Evolutionary conservation across 495 filamentous ascomycete genomes (phyloP).

Genomic region (Lepraria neglecta): DNA sequence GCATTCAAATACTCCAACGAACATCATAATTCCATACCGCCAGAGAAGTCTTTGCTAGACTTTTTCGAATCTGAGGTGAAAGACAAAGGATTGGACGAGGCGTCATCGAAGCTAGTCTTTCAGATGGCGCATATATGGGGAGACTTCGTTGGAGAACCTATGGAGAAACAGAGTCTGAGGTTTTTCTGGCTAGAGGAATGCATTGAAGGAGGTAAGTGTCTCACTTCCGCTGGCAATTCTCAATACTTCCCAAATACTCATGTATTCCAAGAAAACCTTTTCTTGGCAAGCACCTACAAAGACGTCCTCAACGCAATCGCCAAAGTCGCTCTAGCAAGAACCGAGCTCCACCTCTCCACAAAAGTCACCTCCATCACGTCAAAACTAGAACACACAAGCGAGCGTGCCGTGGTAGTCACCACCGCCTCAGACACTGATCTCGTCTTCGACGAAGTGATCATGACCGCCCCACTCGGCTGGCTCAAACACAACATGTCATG

Average conservation of each 20-base stretch:
- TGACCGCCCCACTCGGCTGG: constrained; percentile 84
- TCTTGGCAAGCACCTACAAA: constrained; percentile 80
- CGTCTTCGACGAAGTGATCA: constrained; percentile 75
- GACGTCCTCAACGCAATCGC: constrained; percentile 66
- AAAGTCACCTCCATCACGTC: constrained; percentile 49
- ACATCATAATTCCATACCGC: constrained; percentile 55
- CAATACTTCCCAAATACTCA: neutral
- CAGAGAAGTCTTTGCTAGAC: constrained; percentile 64
- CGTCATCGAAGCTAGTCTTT: constrained; percentile 50
- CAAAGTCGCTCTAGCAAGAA: constrained; percentile 52
- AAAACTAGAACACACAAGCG: constrained; percentile 24
- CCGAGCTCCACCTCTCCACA: constrained; percentile 53
- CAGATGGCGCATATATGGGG: constrained; percentile 76
- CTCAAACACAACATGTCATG: constrained; percentile 66
- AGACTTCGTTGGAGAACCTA: constrained; percentile 72
- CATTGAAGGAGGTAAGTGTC: constrained; percentile 65
- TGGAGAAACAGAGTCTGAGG: constrained; percentile 75
- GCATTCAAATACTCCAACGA: constrained; percentile 76
- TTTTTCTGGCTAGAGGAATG: constrained; percentile 96
- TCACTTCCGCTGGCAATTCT: neutral
- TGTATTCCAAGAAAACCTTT: constrained; percentile 65
- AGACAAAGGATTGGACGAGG: constrained; percentile 45
- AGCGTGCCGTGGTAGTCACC: constrained; percentile 44
- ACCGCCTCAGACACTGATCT: constrained; percentile 47
- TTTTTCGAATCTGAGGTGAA: constrained; percentile 62